Base-by-base conservation (phyloP, 371 early-diverging fungal genomes). In the Chytridium lagenaria region DNA sequence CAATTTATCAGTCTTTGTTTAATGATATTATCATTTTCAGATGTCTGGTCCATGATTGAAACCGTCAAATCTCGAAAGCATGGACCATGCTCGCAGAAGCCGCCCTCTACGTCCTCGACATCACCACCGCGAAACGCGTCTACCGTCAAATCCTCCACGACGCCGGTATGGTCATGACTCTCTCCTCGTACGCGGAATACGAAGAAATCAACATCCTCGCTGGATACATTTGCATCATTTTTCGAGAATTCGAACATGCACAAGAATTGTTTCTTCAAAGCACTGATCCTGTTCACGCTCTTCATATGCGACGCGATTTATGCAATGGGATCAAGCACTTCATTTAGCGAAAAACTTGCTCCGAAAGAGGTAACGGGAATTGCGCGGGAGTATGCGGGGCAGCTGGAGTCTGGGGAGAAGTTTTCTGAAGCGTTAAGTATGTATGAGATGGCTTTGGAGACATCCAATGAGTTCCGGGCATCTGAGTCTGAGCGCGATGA, bases 321-420 rank as follows among this genome's bases (percentile, higher is more conserved):
- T 78, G 69, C 83, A 87, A 7, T 87, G 85, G 84, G 87, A 87
- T 16, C 82, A 81, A 39, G 87, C 87, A 1, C 65, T 87, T 67
- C 55, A 51, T 7, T 63, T 87, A n/a, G 87, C 87, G 59, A 23
- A 1, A 78, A 74, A 16, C 70, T 86, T 23, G 71, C 77, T 0
- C 82, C 84, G 2, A 69, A 64, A 28, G 80, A 87, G 49, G 71
- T 85, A 0, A 71, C 84, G 0, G 51, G 71, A 1, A 77, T 87
- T 64, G 78, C 83, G 2, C 49, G 64, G 19, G 83, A 81, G 49
- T 87, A 84, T 73, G 87, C 87, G 16, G 57, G 63, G 23, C 78
- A 82, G 65, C 75, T 87, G 7, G 87, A 87, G 71, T 23, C 73
- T 23, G 78, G 86, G 16, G 78, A 75, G 37, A 74, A 44, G 52